Evolutionary conservation across 495 filamentous ascomycete species (phyloP), one percentile per base, ranked within the genome.

Genomic region (Venustampulla echinocandica): DNA sequence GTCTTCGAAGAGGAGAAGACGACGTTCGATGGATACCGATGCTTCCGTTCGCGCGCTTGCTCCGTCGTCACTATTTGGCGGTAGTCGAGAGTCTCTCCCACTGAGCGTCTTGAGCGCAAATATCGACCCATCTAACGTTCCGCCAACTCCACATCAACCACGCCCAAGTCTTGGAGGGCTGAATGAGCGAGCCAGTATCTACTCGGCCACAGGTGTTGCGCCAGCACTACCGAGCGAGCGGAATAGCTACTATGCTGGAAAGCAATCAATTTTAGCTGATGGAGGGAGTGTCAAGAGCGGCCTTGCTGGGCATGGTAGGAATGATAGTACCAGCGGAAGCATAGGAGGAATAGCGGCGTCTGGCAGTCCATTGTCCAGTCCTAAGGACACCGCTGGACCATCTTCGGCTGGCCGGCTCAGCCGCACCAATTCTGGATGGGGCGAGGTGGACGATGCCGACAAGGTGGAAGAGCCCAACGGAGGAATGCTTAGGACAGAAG

Each of bases 11-110:
- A 78, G 84, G 21, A 82, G 87, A 35, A 84, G 92, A 15, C 74
- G 92, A 30, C 85, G 88, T 49, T 94, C 87, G 0, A 74, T 96
- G 57, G 92, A 98, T 63, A 97, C 93, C 0, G 90, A 97, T 63
- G 93, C 93, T 2, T 95, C 89, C 0, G 84, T 96, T 14, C 87
- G 92, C 34, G 92, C 87, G 1, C 73, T 98, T 19, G 87, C 92
- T 1, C 92, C 92, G 0, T 93, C 88, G 0, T 94, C 87, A 0
- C 67, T 95, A 1, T 98, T 87, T 71, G 92, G 92, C 15, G 90
- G 90, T 15, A 90, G 84, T 55, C 73, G 76, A 39, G 92, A 98
- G 60, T 87, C 81, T 21, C 70, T 98, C 2, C 92, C 92, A 1
- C 66, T 98, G 21, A 93, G 86, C 60, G 80, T 96, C 1, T 76